Percentiles rank a stretch among this genome's conserved stretches.
Conservation (phyloP, 2,329 filamentous ascomycete genomes). For the Phaeoacremonium minimum region DNA sequence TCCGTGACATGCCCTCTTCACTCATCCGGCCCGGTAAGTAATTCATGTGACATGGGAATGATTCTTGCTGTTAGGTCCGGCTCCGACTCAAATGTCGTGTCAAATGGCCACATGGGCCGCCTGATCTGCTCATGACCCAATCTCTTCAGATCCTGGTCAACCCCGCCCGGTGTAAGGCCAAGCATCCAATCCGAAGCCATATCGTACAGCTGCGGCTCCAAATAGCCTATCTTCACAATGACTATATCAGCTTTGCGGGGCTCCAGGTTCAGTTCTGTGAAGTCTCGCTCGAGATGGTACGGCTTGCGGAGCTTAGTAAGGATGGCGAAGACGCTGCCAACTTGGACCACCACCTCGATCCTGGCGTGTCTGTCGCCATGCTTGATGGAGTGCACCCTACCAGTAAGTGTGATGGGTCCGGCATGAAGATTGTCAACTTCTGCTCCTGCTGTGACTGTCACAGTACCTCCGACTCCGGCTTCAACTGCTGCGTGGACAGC, state of each 20-base stretch:
- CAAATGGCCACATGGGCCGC: conserved; percentile 37
- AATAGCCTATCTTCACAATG: conserved; percentile 51
- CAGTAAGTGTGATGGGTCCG: conserved; percentile 45
- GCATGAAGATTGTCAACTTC: conserved; percentile 43
- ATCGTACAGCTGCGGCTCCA: conserved; percentile 48
- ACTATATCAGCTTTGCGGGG: conserved; percentile 44
- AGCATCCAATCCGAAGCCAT: conserved; percentile 53
- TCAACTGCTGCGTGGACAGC: conserved; percentile 34
- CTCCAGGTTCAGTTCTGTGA: conserved; percentile 39
- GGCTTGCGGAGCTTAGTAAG: conserved; percentile 48
- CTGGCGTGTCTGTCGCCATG: conserved; percentile 42
- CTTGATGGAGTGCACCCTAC: conserved; percentile 43
- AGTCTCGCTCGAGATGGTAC: conserved; percentile 48
- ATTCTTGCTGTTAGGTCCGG: conserved; percentile 16
- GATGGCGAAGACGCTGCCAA: conserved; percentile 46
- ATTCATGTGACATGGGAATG: conserved; percentile 13
- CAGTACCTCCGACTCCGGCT: conserved; percentile 38
- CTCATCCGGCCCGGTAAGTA: conserved; percentile 9
- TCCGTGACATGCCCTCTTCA: no score
- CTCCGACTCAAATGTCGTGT: conserved; percentile 9
- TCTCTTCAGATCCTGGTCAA: conserved; percentile 45
- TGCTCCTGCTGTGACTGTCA: conserved; percentile 47
- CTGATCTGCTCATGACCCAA: conserved; percentile 42
- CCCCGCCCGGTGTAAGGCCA: conserved; percentile 46
- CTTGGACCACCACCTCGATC: conserved; percentile 42